Conservation (phyloP, 2,329 filamentous ascomycete species). For the Fusarium pseudograminearum region DNA sequence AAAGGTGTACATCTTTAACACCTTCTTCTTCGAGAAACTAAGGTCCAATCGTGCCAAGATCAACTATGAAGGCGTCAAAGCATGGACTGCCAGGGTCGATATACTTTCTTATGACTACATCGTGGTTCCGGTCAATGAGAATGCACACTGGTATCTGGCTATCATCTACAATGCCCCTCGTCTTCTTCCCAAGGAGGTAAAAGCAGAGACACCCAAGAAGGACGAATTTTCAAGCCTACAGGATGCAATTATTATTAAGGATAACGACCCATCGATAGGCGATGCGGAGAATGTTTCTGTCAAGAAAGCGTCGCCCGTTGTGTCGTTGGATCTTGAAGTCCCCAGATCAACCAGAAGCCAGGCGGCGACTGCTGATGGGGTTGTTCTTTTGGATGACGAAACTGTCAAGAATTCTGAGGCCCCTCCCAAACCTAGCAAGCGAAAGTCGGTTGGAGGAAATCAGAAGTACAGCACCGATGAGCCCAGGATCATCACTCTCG, state of each 20-base stretch:
- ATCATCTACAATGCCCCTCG: constrained; percentile 91
- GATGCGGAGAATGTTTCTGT: constrained; percentile 32
- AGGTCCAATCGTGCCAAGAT: constrained; percentile 72
- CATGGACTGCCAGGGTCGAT: constrained; percentile 89
- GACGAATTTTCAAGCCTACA: constrained; percentile 14
- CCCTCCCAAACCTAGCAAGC: constrained; percentile 24
- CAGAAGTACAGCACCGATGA: constrained; percentile 59
- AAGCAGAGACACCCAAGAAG: constrained; percentile 6
- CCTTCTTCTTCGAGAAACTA: constrained; percentile 87
- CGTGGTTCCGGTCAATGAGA: constrained; percentile 90
- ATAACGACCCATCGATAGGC: constrained; percentile 14
- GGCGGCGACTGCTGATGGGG: constrained; percentile 5
- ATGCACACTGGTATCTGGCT: constrained; percentile 91
- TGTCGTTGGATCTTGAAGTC: constrained; percentile 43
- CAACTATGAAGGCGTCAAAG: constrained; percentile 86
- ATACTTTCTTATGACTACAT: constrained; percentile 89
- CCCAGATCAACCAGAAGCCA: constrained; percentile 17
- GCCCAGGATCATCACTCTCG: constrained; percentile 84
- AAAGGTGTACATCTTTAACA: constrained; percentile 89
- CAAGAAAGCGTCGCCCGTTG: constrained; percentile 40
- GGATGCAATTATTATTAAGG: constrained; percentile 33
- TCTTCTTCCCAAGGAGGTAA: constrained; percentile 57
- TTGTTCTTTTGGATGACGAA: constrained; percentile 8
- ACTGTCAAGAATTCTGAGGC: constrained; percentile 1
- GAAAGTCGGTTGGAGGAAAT: constrained; percentile 28